Percentiles rank a stretch among this genome's conserved stretches.
These are phyloP conservation scores for Seiridium unicorne DNA, from an alignment of 2,329 filamentous ascomycete genomes.

Conservation along the genomic window DNA sequence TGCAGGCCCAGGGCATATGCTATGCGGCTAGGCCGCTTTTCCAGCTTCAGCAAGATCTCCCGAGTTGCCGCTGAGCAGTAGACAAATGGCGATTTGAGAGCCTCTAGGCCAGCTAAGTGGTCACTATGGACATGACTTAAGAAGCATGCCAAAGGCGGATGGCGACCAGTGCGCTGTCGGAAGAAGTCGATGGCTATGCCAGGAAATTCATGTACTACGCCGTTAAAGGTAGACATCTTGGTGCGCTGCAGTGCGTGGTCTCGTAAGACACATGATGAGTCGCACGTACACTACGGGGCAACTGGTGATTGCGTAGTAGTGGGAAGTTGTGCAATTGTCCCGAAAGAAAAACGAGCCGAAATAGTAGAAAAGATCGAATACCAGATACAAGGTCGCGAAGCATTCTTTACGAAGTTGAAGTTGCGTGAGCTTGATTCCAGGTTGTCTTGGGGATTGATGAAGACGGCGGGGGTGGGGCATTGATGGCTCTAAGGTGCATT, in stretches of 20 bases:
- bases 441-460: too few relatives aligned
- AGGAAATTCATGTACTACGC: slow-evolving; percentile 73
- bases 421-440: too few relatives aligned
- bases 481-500: too few relatives aligned
- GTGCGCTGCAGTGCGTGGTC: not conserved
- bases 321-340: too few relatives aligned
- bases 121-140: slow-evolving; percentile 92
- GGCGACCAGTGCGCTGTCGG: slow-evolving; percentile 49
- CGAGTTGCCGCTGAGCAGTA: slow-evolving; percentile 86
- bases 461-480: too few relatives aligned
- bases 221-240: slow-evolving; percentile 75
- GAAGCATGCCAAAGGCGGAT: slow-evolving; percentile 77
- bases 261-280: not conserved
- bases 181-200: slow-evolving; percentile 85
- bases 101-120: slow-evolving; percentile 79
- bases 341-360: too few relatives aligned
- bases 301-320: too few relatives aligned
- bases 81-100: slow-evolving; percentile 74
- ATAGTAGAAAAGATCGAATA: too few relatives aligned
- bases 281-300: too few relatives aligned
- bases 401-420: too few relatives aligned
- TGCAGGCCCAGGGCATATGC: slow-evolving; percentile 78
- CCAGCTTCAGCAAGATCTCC: slow-evolving; percentile 76
- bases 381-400: too few relatives aligned
- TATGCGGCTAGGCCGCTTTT: slow-evolving; percentile 76